These are phyloP conservation scores for Laburnicola sp. DNA, from an alignment of 2,329 filamentous ascomycete genomes.

Conservation along the genomic window DNA sequence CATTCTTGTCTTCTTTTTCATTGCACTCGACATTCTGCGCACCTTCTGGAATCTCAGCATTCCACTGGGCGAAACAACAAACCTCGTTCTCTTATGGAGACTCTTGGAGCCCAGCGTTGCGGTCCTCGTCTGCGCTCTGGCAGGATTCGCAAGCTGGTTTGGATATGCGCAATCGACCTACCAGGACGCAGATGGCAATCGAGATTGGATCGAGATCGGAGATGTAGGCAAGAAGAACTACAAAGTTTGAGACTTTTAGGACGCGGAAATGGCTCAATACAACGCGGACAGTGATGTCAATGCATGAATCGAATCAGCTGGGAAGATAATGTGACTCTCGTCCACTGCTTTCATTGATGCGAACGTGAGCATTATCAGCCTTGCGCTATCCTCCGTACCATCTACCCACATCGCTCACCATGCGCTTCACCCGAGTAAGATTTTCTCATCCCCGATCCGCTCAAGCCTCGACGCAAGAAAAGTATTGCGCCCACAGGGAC, in stretches of 20 bases:
- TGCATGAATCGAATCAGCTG: too few species aligned
- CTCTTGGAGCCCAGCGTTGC: conserved; percentile 5
- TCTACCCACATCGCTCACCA: too few species aligned
- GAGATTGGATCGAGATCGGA: neutral
- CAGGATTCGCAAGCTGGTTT: neutral
- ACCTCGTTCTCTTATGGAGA: neutral
- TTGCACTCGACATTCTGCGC: conserved; percentile 13
- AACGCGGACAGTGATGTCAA: too few species aligned
- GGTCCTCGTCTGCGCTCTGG: conserved; percentile 1
- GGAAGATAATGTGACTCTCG: too few species aligned
- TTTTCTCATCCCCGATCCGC: neutral
- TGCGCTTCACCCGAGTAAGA: neutral
- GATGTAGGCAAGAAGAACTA: neutral
- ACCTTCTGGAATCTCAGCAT: conserved; percentile 4
- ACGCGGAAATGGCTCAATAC: too few species aligned
- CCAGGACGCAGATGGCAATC: neutral
- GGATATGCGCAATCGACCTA: neutral
- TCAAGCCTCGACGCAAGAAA: conserved; percentile 21
- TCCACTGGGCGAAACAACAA: neutral
- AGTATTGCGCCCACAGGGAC: conserved; percentile 21
- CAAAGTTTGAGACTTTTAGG: neutral
- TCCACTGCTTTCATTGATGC: too few species aligned
- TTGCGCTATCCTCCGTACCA: too few species aligned
- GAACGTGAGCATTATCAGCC: too few species aligned
- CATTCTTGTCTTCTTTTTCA: conserved; percentile 5